Conservation (phyloP, 2,329 filamentous ascomycete genomes). For the Claviceps fusiformis region DNA sequence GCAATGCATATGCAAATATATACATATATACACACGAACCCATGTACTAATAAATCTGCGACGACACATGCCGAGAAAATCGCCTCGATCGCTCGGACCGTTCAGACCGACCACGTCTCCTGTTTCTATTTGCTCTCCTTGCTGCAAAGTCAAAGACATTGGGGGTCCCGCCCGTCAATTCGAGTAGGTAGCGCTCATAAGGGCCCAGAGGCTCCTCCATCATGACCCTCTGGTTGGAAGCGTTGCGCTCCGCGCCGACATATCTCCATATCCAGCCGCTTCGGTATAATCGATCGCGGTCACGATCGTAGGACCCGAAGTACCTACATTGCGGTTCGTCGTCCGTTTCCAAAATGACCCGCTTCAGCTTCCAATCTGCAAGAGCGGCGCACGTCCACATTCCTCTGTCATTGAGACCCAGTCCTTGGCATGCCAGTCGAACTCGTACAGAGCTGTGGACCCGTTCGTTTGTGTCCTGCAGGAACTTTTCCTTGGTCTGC, state of each 20-base stretch:
- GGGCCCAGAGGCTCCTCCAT: constrained; percentile 40
- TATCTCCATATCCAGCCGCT: constrained; percentile 43
- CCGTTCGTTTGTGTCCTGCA: constrained; percentile 40
- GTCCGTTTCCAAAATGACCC: constrained; percentile 10
- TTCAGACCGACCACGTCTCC: constrained; percentile 4
- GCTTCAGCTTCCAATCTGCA: constrained; percentile 29
- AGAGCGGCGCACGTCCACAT: constrained; percentile 35
- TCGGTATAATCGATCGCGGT: constrained; percentile 4
- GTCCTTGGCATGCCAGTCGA: constrained; percentile 35
- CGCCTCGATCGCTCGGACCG: neutral
- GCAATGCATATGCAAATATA: neutral
- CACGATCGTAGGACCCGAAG: constrained; percentile 13
- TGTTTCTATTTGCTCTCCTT: constrained; percentile 8
- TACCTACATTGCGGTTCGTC: constrained; percentile 5
- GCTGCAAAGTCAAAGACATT: constrained; percentile 31
- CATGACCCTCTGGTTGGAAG: constrained; percentile 28
- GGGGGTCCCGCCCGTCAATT: constrained; percentile 28
- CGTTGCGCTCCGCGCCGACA: constrained; percentile 26
- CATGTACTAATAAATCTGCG: neutral
- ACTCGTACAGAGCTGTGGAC: constrained; percentile 41
- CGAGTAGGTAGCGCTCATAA: constrained; percentile 35
- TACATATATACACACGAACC: neutral
- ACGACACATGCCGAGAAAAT: neutral
- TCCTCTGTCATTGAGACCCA: constrained; percentile 33
- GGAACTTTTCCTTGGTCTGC: constrained; percentile 21